phyloP scores from a whole-genome alignment of 441 rosid genomes.

The Corymbia calophylla region DNA sequence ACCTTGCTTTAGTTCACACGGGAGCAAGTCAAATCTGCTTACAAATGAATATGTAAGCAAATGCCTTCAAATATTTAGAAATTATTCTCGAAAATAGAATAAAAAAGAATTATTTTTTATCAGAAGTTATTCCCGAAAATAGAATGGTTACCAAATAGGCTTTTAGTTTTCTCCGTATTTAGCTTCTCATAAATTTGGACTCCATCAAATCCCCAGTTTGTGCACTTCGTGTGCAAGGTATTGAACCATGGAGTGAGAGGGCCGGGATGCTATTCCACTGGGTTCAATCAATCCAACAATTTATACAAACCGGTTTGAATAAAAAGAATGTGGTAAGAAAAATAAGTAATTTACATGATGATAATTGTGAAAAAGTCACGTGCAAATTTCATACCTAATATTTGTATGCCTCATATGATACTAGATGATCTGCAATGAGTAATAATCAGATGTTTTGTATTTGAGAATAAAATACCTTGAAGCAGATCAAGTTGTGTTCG shows the following conservation, averaged over 20 bases:
- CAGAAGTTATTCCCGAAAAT: too few species aligned
- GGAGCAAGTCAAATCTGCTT: not conserved
- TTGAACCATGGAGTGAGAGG: not conserved
- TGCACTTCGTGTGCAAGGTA: not conserved
- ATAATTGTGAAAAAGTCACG: not conserved
- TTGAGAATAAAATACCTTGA: not conserved
- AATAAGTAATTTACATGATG: not conserved
- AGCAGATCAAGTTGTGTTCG: not conserved
- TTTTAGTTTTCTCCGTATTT: too few species aligned
- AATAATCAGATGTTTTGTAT: not conserved
- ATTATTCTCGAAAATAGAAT: too few species aligned
- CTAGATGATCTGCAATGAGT: not conserved
- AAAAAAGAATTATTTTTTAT: too few species aligned
- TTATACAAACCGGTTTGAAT: not conserved
- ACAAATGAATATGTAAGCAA: not conserved
- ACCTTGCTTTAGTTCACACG: not conserved
- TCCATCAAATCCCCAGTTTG: accelerated
- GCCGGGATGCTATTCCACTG: accelerated
- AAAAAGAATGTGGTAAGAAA: accelerated
- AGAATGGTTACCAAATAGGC: too few species aligned
- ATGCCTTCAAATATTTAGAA: too few species aligned
- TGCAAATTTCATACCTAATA: accelerated
- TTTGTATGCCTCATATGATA: not conserved
- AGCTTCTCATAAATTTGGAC: not conserved
- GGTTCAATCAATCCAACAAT: not conserved